Conservation (phyloP, 495 filamentous ascomycete species). For the Niebla homalea region DNA sequence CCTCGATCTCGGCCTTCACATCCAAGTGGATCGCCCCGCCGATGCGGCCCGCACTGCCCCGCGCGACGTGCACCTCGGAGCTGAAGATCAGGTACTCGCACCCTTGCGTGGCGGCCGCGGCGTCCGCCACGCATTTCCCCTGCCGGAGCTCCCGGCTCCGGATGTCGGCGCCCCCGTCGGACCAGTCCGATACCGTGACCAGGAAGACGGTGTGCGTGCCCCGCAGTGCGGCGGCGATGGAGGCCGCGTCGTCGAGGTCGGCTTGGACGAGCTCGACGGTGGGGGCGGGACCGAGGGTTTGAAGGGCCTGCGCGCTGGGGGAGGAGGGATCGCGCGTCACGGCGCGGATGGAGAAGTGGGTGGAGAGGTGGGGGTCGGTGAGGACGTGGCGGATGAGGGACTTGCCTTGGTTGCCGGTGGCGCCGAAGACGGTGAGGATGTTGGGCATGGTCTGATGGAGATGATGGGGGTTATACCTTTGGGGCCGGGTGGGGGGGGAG, state of each 20-base stretch:
- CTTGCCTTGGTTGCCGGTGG: conserved; percentile 48
- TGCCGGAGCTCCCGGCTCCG: conserved; percentile 34
- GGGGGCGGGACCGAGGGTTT: conserved; percentile 31
- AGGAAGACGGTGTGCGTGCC: conserved; percentile 36
- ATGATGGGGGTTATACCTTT: background rate
- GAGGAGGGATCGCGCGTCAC: conserved; percentile 40
- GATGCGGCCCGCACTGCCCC: conserved; percentile 13
- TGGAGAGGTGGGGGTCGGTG: conserved; percentile 28
- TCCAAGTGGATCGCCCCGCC: conserved; percentile 29
- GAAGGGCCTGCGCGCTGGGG: conserved; percentile 27
- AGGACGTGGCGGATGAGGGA: conserved; percentile 39
- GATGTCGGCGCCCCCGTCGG: conserved; percentile 7
- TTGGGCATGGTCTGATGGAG: conserved; percentile 27
- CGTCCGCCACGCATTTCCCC: conserved; percentile 43
- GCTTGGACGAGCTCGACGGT: conserved; percentile 38
- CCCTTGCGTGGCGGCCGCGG: conserved; percentile 16
- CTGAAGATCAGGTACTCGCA: conserved; percentile 38
- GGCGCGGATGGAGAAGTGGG: conserved; percentile 37
- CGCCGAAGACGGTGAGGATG: conserved; percentile 42
- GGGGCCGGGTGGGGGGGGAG: background rate
- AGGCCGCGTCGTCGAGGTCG: conserved; percentile 29
- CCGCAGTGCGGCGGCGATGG: conserved; percentile 32
- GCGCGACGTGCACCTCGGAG: conserved; percentile 14
- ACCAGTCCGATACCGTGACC: conserved; percentile 28
- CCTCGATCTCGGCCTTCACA: conserved; percentile 25